Percentiles rank a stretch among this genome's conserved stretches.
These are phyloP conservation scores for Daldinia concentrica DNA, from an alignment of 495 filamentous ascomycete genomes.

Conservation along the genomic window DNA sequence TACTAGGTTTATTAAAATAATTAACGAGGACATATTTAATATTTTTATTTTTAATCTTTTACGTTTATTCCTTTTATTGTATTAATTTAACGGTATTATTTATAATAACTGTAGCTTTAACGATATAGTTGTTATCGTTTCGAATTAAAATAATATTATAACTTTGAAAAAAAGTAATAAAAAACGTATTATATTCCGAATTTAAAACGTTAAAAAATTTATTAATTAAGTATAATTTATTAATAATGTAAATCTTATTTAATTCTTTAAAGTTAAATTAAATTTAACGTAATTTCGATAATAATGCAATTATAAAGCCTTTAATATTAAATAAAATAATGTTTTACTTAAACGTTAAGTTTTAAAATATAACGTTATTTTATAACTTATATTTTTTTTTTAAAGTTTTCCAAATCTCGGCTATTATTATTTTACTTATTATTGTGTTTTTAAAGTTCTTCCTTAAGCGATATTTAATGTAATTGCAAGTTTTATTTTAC, in stretches of 20 bases:
- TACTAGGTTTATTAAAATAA: neutral
- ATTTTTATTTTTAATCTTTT: conserved; percentile 11
- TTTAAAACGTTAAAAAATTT: conserved; percentile 3
- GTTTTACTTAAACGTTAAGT: conserved; percentile 10
- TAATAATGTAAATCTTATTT: conserved; percentile 11
- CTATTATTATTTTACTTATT: neutral
- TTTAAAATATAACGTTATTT: conserved; percentile 13
- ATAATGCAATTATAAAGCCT: conserved; percentile 4
- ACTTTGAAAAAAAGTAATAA: conserved; percentile 7
- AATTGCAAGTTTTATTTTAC: too few relatives aligned
- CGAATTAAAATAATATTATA: conserved; percentile 7
- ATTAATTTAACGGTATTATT: neutral
- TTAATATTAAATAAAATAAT: neutral
- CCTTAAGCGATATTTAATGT: too few relatives aligned
- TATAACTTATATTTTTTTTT: conserved; percentile 10
- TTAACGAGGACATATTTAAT: conserved; percentile 14
- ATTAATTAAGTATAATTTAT: conserved; percentile 12
- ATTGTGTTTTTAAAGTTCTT: neutral
- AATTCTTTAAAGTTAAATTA: conserved; percentile 14
- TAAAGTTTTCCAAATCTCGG: neutral
- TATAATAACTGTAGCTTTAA: conserved; percentile 5
- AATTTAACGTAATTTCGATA: neutral
- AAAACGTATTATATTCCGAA: conserved; percentile 12
- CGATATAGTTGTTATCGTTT: neutral
- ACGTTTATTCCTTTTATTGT: conserved; percentile 13